phyloP scores from a whole-genome alignment of 352 stramenopile species.

The Thalassiosira mediterranea region DNA sequence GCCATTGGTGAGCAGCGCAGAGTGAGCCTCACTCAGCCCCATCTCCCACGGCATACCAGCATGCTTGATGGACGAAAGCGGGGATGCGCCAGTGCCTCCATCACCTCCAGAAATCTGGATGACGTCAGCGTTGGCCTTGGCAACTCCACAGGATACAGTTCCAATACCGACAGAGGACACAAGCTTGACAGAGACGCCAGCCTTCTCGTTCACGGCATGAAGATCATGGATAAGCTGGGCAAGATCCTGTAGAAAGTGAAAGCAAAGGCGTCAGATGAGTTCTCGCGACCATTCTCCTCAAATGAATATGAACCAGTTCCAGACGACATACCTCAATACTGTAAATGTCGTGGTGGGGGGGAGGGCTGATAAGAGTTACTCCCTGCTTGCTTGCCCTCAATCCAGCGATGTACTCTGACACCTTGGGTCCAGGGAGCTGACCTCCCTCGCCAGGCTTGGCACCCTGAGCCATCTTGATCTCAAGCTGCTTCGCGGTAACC shows the following conservation, averaged over 20 bases:
- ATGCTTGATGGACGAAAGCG: conserved; percentile 89
- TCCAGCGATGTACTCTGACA: conserved; percentile 87
- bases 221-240: conserved; percentile 90
- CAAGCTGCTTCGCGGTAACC: conserved; percentile 85
- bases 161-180: conserved; percentile 89
- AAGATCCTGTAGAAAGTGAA: conserved; percentile 75
- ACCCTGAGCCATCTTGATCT: conserved; percentile 91
- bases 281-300: neutral
- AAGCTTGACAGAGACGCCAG: conserved; percentile 88
- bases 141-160: conserved; percentile 88
- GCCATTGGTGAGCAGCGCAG: conserved; percentile 85
- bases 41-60: conserved; percentile 88
- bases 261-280: neutral
- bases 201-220: conserved; percentile 87
- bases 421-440: conserved; percentile 86
- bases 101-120: conserved; percentile 89
- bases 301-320: neutral
- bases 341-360: conserved; percentile 92
- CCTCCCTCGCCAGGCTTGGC: conserved; percentile 89
- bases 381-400: conserved; percentile 86
- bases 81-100: conserved; percentile 87
- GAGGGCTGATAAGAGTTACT: conserved; percentile 88
- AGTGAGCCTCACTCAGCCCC: conserved; percentile 86
- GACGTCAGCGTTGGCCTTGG: conserved; percentile 88
- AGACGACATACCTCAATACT: conserved; percentile 80